Base-by-base conservation (phyloP, 805 yeast genomes). In the Sungouiozyma intestinalis region DNA sequence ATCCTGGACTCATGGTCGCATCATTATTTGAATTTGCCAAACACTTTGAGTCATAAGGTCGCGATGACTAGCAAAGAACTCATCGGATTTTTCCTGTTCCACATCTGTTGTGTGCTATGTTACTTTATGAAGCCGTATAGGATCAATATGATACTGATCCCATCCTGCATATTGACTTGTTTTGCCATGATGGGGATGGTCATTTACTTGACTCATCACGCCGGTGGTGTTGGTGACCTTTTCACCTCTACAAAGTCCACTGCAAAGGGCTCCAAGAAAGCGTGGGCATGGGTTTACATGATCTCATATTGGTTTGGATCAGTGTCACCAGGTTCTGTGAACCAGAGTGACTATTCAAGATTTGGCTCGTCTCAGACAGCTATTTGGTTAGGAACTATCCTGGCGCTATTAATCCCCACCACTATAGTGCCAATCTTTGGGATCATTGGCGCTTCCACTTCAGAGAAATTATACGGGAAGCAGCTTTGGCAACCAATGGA, bases 341-440 rank as follows among this genome's bases (percentile, higher is more conserved):
- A 67, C 43, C 69, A 64, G 47, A 54, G 65, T 45, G 72, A 67
- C 49, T 67, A 60, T 43, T 62, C 71, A 20, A 55, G 66, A 48
- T 62, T 67, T 31, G 58, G 67, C 42, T 59, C 66, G 41, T 62
- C 66, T 3, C 45, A 51, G 36, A 49, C 46, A 5, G 57, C 55
- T 8, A 52, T 62, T 32, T 52, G 54, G 48, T 40, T 50, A 29
- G 68, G 68, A 40, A 64, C 65, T 14, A 53, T 60, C 33, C 40
- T 55, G 24, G 67, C 63, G 2, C 48, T 63, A 27, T 49, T 62
- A 39, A 50, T 63, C 24, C 67, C 67, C 36, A 63, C 73, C 1
- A 64, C 71, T 16, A 42, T 69, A 32, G 65, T 69, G 21, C 73
- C 73, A 3, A 52, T 69, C 9, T 64, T 67, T 52, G 72, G 72